phyloP scores from a whole-genome alignment of 495 filamentous ascomycete genomes.

The Letharia columbiana region DNA sequence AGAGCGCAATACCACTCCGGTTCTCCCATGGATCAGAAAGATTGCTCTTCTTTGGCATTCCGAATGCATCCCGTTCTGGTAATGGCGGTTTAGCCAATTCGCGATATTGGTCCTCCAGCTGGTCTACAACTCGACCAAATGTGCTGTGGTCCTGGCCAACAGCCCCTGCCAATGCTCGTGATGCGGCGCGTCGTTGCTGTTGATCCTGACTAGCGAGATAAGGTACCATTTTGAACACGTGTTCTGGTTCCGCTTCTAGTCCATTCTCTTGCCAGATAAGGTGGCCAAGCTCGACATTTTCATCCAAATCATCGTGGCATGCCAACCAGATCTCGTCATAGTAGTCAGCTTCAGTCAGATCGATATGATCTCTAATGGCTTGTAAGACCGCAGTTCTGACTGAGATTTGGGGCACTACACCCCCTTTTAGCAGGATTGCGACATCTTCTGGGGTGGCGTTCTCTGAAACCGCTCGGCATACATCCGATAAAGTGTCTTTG shows the following conservation, averaged over 20 bases:
- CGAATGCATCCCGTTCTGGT: slow-evolving; percentile 79
- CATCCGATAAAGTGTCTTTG: slow-evolving; percentile 81
- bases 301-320: slow-evolving; percentile 81
- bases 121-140: slow-evolving; percentile 50
- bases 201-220: slow-evolving; percentile 71
- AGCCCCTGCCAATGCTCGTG: slow-evolving; percentile 68
- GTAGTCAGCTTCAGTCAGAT: slow-evolving; percentile 75
- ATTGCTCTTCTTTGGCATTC: slow-evolving; percentile 82
- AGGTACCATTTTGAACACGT: slow-evolving; percentile 56
- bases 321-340: slow-evolving; percentile 89
- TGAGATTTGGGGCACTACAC: slow-evolving; percentile 65
- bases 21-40: slow-evolving; percentile 81
- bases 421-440: slow-evolving; percentile 57
- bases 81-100: slow-evolving; percentile 71
- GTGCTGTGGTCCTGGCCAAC: slow-evolving; percentile 48
- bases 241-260: slow-evolving; percentile 58
- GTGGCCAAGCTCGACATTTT: slow-evolving; percentile 73
- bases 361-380: slow-evolving; percentile 80
- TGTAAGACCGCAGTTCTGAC: slow-evolving; percentile 87
- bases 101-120: slow-evolving; percentile 59
- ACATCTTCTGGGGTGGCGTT: slow-evolving; percentile 67
- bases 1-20: slow-evolving; percentile 76
- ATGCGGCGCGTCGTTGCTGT: slow-evolving; percentile 75
- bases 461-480: slow-evolving; percentile 67
- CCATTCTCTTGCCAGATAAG: slow-evolving; percentile 93